Percentiles rank a stretch among this genome's conserved stretches.
Evolutionary conservation across 1,139 yeast species (phyloP).

Genomic region (Protomyces pachydermus): DNA sequence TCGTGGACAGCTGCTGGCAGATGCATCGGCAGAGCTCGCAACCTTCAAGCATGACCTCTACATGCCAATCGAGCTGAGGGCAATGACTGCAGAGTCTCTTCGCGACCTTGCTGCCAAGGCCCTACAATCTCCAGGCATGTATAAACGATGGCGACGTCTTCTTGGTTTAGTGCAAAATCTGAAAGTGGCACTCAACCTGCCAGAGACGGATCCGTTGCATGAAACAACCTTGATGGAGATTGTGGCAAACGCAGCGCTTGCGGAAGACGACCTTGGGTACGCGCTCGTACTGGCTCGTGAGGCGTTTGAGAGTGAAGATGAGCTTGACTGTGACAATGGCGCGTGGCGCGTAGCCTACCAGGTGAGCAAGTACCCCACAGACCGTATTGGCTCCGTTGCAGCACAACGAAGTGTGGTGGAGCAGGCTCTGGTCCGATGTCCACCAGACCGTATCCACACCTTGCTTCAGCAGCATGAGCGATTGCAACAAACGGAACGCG

Average conservation of each 20-base stretch:
- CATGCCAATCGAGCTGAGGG: constrained; percentile 5
- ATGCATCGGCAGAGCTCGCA: constrained; percentile 12
- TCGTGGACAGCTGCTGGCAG: constrained; percentile 8
- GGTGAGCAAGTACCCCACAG: constrained; percentile 15
- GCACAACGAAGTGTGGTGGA: constrained; percentile 1
- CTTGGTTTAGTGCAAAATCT: constrained; percentile 13
- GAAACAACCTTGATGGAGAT: constrained; percentile 1
- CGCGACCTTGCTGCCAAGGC: neutral
- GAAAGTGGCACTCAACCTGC: neutral
- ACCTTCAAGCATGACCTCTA: neutral
- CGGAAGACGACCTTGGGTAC: constrained; percentile 7
- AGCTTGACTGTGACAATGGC: neutral
- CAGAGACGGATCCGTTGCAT: neutral
- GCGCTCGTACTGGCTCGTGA: constrained; percentile 10
- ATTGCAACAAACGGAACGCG: neutral
- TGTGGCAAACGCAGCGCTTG: constrained; percentile 16
- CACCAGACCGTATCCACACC: constrained; percentile 1
- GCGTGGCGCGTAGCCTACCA: constrained; percentile 17
- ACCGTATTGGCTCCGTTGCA: neutral
- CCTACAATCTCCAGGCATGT: constrained; percentile 2
- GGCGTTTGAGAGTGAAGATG: neutral
- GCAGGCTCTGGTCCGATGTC: constrained; percentile 1
- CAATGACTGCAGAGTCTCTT: neutral
- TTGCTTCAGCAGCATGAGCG: neutral
- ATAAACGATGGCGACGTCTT: constrained; percentile 4